Percentiles rank a stretch among this genome's conserved stretches.
phyloP scores from a whole-genome alignment of 2,329 filamentous ascomycete genomes.

The Beauveria varroae region DNA sequence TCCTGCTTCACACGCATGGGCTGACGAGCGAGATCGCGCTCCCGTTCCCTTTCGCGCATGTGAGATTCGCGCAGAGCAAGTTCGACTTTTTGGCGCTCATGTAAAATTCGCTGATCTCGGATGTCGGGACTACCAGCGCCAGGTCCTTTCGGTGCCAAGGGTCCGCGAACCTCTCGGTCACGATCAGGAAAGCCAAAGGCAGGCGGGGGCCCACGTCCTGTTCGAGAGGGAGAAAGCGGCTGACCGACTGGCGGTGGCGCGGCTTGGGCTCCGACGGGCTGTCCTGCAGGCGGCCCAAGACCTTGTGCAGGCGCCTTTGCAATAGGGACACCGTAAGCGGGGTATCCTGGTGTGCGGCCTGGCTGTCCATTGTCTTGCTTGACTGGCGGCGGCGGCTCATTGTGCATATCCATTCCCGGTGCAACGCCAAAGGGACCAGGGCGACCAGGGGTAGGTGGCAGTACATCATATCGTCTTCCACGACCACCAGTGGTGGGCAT shows the following conservation, averaged over 20 bases:
- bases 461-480: conserved; percentile 43
- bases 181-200: conserved; percentile 39
- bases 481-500: conserved; percentile 42
- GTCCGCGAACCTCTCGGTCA: conserved; percentile 30
- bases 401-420: conserved; percentile 34
- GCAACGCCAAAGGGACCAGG: conserved; percentile 41
- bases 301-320: conserved; percentile 32
- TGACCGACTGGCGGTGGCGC: conserved; percentile 30
- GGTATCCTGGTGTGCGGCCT: conserved; percentile 30
- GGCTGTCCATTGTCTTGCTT: conserved; percentile 37
- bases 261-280: conserved; percentile 13
- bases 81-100: conserved; percentile 26
- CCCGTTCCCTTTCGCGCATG: conserved; percentile 18
- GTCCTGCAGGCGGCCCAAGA: conserved; percentile 17
- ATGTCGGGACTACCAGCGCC: conserved; percentile 25
- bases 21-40: conserved; percentile 15
- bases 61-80: conserved; percentile 22
- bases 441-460: conserved; percentile 23
- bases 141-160: conserved; percentile 33
- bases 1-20: conserved; percentile 42
- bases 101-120: conserved; percentile 26
- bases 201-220: conserved; percentile 35
- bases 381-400: conserved; percentile 31
- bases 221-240: conserved; percentile 40
- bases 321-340: conserved; percentile 39